phyloP scores from a whole-genome alignment of 1,284 basidiomycete species.

The Naganishia albida region DNA sequence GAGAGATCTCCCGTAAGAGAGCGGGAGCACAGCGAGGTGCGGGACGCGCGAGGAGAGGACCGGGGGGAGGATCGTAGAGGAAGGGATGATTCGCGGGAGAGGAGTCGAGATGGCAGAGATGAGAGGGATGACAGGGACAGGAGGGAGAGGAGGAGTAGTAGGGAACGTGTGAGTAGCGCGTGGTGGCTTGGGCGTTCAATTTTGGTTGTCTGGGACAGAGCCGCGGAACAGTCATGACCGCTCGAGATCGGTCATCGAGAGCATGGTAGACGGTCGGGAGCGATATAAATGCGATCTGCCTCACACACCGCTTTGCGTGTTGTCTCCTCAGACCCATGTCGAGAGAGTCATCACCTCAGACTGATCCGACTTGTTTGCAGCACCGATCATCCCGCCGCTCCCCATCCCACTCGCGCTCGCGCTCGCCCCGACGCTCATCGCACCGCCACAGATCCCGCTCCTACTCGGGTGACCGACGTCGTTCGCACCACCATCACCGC shows the following conservation, averaged over 20 bases:
- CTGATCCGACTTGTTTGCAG: conserved; percentile 1
- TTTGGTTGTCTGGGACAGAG: not conserved
- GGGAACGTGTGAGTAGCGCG: conserved; percentile 19
- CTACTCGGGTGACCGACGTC: conserved; percentile 36
- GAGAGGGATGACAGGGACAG: conserved; percentile 26
- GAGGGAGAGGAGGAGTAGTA: conserved; percentile 28
- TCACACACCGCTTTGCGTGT: no score
- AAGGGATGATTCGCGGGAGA: conserved; percentile 20
- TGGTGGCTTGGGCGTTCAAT: not conserved
- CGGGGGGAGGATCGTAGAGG: not conserved
- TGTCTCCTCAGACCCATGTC: no score
- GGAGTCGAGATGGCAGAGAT: conserved; percentile 9
- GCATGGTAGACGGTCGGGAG: no score
- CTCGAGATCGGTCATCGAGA: not conserved
- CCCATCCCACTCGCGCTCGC: conserved; percentile 36
- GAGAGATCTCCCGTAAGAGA: not conserved
- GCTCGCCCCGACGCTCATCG: conserved; percentile 63
- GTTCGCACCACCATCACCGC: not conserved
- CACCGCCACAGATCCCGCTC: conserved; percentile 64
- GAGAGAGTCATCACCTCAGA: not conserved
- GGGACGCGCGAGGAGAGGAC: not conserved
- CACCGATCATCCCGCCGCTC: conserved; percentile 30
- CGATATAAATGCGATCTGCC: no score
- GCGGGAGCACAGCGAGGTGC: no score
- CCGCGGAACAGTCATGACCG: not conserved